These are phyloP conservation scores for Trichoderma oligosporum DNA, from an alignment of 2,329 filamentous ascomycete genomes.

Conservation along the genomic window DNA sequence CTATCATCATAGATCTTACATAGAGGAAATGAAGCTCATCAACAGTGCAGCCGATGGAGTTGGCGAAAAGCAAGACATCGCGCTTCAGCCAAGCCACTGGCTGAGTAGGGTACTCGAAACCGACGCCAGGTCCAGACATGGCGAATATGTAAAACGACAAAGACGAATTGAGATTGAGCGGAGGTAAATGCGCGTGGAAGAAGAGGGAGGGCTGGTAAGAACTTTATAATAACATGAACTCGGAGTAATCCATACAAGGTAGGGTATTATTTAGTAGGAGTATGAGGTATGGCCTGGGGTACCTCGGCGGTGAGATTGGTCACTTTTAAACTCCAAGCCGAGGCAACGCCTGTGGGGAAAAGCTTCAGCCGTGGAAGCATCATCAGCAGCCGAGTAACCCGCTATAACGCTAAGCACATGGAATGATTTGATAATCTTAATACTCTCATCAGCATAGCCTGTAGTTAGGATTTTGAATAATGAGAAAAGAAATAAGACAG, in stretches of 20 bases:
- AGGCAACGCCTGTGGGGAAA: constrained; percentile 12
- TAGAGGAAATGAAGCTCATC: constrained; percentile 93
- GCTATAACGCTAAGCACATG: neutral
- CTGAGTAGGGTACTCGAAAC: constrained; percentile 73
- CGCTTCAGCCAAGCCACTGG: constrained; percentile 83
- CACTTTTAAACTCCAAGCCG: neutral
- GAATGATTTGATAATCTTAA: constrained; percentile 6
- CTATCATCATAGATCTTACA: constrained; percentile 43
- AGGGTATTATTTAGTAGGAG: too few relatives aligned
- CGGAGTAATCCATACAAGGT: too few relatives aligned
- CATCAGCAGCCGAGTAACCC: constrained; percentile 13
- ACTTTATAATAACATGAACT: neutral
- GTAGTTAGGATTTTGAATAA: too few relatives aligned
- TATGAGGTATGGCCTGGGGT: too few relatives aligned
- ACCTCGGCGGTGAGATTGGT: neutral
- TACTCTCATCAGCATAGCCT: neutral
- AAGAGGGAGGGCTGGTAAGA: neutral
- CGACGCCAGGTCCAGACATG: constrained; percentile 54
- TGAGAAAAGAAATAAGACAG: too few relatives aligned
- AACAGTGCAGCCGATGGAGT: constrained; percentile 78
- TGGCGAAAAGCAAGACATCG: constrained; percentile 84
- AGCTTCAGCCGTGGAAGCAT: neutral
- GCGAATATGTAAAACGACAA: neutral
- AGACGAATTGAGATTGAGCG: neutral
- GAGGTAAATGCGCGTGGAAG: neutral